Percentiles rank a stretch among this genome's conserved stretches.
Evolutionary conservation across 2,329 filamentous ascomycete genomes (phyloP).

Genomic region (Phyllosticta citrichinensis): DNA sequence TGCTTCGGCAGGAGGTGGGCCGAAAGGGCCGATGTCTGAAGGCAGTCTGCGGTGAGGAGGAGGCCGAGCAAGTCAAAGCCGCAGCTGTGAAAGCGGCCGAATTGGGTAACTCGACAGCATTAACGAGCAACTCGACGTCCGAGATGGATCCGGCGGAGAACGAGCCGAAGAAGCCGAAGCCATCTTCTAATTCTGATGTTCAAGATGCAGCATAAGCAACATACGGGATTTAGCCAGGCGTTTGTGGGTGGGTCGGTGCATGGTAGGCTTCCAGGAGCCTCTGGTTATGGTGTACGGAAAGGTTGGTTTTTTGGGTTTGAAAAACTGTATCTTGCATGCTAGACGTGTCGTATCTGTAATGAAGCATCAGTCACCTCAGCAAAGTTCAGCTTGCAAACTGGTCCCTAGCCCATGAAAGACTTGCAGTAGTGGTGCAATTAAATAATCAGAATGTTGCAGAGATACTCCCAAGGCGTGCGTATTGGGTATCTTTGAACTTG

Average conservation of each 20-base stretch:
- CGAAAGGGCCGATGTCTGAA: slow-evolving; percentile 29
- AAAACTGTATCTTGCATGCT: background rate
- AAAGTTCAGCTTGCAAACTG: background rate
- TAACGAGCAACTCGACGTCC: background rate
- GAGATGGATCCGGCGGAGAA: background rate
- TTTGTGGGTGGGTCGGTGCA: background rate
- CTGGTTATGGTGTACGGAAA: background rate
- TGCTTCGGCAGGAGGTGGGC: slow-evolving; percentile 28
- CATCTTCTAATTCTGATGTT: background rate
- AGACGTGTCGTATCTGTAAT: background rate
- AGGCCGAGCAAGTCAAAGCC: background rate
- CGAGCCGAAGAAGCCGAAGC: background rate
- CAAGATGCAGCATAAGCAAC: background rate
- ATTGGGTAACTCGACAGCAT: background rate
- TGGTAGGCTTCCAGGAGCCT: background rate
- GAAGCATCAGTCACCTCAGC: background rate
- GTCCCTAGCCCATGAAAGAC: too few relatives aligned
- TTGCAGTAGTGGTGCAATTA: too few relatives aligned
- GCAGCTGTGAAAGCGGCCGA: background rate
- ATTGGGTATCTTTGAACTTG: too few relatives aligned
- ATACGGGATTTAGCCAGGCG: background rate
- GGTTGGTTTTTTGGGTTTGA: background rate
- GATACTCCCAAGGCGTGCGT: too few relatives aligned
- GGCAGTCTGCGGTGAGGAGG: background rate
- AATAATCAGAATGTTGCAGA: too few relatives aligned